Evolutionary conservation across 2,329 filamentous ascomycete genomes (phyloP), one percentile per base, ranked within the genome.

Genomic region (Diaporthe capsici): DNA sequence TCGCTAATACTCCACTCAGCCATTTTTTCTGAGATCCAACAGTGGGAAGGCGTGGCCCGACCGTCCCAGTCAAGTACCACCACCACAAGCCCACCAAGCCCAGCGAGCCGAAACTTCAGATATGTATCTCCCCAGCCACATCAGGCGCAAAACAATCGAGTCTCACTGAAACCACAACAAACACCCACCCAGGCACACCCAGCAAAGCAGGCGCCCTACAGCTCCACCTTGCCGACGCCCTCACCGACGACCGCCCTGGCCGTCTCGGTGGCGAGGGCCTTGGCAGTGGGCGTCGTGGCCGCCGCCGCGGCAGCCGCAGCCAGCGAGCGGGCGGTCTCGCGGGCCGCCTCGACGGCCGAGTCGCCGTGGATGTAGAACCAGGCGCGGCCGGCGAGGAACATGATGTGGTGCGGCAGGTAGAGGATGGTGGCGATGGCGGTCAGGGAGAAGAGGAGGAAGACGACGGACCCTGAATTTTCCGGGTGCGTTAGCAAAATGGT

Each of bases 311-410:
- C 61, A 0, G 73, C 65, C 8, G 34, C 61, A 10, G 73, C 85
- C 47, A 85, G 84, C 28, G 84, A 82, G 55, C 83, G 84, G 55
- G 85, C 82, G 17, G 85, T 85, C 47, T 84, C 85, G 81, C 87
- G 86, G 31, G 85, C 86, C 49, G 86, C 85, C 76, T 86, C 85
- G 76, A 86, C 86, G 76, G 88, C 89, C 80, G 91, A 90, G 82
- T 98, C 95, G 79, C 97, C 97, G 78, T 93, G 93, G 84, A 95
- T 94, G 88, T 99, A 99, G 88, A 98, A 99, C 91, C 95, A 98
- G 72, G 95, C 93, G 82, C 96, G 94, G 82, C 92, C 92, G 82
- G 93, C 91, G 80, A 99, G 93, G 83, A 95, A 93, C 81, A 91
- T 89, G 81, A 98, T 87, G 86, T 98, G 96, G 82, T 97, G 94